phyloP scores from a whole-genome alignment of 345 rosid species.

The Euclidium syriacum region DNA sequence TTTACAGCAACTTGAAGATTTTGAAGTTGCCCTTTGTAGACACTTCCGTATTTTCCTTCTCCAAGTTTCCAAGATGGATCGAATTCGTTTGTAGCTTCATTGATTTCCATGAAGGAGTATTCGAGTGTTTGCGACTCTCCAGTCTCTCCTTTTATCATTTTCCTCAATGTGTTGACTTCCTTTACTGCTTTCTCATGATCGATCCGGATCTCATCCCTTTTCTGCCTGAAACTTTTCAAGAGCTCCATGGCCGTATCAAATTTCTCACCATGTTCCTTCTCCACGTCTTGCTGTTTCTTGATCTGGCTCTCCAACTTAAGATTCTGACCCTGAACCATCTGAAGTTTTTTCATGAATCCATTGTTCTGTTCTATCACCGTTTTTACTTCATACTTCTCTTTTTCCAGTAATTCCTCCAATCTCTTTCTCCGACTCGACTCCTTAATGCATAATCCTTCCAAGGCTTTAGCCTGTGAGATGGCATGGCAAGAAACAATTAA shows the following conservation, averaged over 20 bases:
- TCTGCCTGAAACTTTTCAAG: conserved; percentile 59
- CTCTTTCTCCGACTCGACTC: conserved; percentile 60
- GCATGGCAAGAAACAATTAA: not conserved
- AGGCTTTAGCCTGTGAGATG: conserved; percentile 54
- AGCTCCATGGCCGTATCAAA: conserved; percentile 74
- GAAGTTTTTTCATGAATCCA: conserved; percentile 43
- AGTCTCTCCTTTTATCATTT: conserved; percentile 33
- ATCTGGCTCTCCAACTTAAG: conserved; percentile 44
- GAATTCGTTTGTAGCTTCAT: conserved; percentile 64
- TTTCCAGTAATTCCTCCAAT: conserved; percentile 49
- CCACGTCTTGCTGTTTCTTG: conserved; percentile 36
- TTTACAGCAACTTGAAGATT: conserved; percentile 69
- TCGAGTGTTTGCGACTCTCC: conserved; percentile 53
- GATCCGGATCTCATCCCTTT: conserved; percentile 58
- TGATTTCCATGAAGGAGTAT: conserved; percentile 76
- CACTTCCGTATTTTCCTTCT: conserved; percentile 76
- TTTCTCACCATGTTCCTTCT: conserved; percentile 71
- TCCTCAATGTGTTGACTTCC: conserved; percentile 41
- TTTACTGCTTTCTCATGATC: conserved; percentile 49
- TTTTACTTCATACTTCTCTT: conserved; percentile 45
- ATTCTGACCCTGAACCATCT: conserved; percentile 46
- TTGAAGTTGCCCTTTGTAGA: conserved; percentile 68
- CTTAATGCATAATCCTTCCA: conserved; percentile 54
- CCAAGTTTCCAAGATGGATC: conserved; percentile 80
- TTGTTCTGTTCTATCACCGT: conserved; percentile 41